Base-by-base conservation (phyloP, 2,329 filamentous ascomycete genomes). In the Lasiodiplodia hormozganensis region DNA sequence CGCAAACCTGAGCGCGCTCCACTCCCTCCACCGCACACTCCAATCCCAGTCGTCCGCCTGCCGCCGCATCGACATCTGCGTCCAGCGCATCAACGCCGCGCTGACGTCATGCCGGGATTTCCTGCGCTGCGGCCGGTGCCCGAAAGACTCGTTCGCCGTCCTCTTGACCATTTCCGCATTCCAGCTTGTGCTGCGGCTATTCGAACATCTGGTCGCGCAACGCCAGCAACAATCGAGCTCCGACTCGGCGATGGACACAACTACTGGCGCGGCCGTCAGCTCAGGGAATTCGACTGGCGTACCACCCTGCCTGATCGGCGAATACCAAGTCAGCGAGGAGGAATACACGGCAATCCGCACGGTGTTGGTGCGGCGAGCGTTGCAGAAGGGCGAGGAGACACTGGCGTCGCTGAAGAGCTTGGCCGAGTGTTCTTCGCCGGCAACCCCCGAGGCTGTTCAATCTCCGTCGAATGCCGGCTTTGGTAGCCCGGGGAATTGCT, bases 261-360 rank as follows among this genome's bases (percentile, higher is more conserved):
- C n/a, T 4, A 47, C 14, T 14, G 47, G 8, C 25, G 14, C 12
- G 11, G 12, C 38, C 14, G 16, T 25, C 28, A 47, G 38, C 8
- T 12, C 7, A 8, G 34, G n/a, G 21, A 5, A 18, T 28, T 12
- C 7, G 16, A 58, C 14, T 25, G 28, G 14, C n/a, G 34, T 40
- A n/a, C 21, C 47, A 12, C 47, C 38, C 7, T 62, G 57, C n/a
- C 38, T 23, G 6, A 23, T 62, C 57, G 57, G 57, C 25, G 57
- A 62, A 25, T 62, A 62, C 31, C 40, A 62, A 31, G 57, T 62
- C 14, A 62, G 57, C n/a, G 23, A 28, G 12, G 57, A 62, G 57
- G 57, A 62, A 8, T 18, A 49, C 8, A 18, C 47, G 12, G 57
- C 38, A 2, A 49, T 62, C 8, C 40, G 57, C 14, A 40, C 38